These are phyloP conservation scores for Xylaria sp. DNA, from an alignment of 2,329 filamentous ascomycete species.

Conservation along the genomic window DNA sequence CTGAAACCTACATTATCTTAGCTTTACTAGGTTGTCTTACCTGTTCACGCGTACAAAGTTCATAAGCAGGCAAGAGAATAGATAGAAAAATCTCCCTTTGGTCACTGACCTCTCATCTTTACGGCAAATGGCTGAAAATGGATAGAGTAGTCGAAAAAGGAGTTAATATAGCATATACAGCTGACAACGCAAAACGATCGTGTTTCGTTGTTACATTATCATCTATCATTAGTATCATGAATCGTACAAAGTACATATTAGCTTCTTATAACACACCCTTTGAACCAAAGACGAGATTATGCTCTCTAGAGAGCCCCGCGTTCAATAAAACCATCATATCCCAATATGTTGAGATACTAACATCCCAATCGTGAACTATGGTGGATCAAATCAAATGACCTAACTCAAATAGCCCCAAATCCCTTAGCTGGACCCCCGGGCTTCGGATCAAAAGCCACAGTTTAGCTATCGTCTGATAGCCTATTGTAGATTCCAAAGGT, in stretches of 20 bases:
- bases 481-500: neutral
- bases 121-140: neutral
- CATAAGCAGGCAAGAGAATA: neutral
- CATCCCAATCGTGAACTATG: neutral
- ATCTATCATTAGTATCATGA: conserved; percentile 49
- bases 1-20: neutral
- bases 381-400: neutral
- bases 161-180: conserved; percentile 7
- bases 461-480: neutral
- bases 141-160: neutral
- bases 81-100: no score
- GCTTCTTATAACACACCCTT: conserved; percentile 7
- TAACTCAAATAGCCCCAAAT: neutral
- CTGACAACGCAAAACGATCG: conserved; percentile 44
- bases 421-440: neutral
- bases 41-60: neutral
- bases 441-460: neutral
- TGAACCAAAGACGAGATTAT: conserved; percentile 5
- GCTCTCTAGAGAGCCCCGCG: conserved; percentile 26
- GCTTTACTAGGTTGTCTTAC: neutral
- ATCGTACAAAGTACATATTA: conserved; percentile 39
- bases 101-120: neutral
- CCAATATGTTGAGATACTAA: neutral
- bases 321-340: neutral
- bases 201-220: conserved; percentile 47